Percentiles rank a stretch among this genome's conserved stretches.
Evolutionary conservation across 495 filamentous ascomycete species (phyloP).

Genomic region (Penicillium nucicola): DNA sequence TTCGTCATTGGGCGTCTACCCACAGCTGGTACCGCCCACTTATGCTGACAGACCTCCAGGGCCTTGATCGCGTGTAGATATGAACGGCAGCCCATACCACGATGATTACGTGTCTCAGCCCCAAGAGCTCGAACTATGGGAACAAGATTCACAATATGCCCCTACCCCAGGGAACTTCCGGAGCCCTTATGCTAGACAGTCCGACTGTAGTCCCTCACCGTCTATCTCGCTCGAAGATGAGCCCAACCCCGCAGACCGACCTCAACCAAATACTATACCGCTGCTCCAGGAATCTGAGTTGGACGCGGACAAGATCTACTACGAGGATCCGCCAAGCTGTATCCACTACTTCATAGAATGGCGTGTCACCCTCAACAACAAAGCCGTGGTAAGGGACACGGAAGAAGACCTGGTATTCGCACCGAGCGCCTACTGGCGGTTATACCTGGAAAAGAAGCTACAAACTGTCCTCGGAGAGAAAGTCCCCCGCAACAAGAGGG

Average conservation of each 20-base stretch:
- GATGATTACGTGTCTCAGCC: background rate
- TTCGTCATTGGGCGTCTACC: background rate
- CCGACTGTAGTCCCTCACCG: slow-evolving; percentile 8
- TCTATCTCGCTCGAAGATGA: slow-evolving; percentile 5
- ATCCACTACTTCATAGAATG: slow-evolving; percentile 35
- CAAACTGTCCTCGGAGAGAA: too few relatives aligned
- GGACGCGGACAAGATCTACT: slow-evolving; percentile 12
- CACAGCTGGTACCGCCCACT: background rate
- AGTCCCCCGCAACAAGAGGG: slow-evolving; percentile 2
- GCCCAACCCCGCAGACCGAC: background rate
- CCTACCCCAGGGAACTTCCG: background rate
- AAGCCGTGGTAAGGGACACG: slow-evolving; percentile 21
- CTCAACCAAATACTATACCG: background rate
- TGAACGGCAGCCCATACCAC: background rate
- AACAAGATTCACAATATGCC: background rate
- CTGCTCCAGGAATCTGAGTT: slow-evolving; percentile 14
- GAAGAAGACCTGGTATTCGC: slow-evolving; percentile 22
- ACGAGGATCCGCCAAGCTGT: slow-evolving; percentile 25
- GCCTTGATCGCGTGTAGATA: background rate
- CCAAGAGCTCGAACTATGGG: background rate
- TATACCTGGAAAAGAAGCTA: slow-evolving; percentile 6
- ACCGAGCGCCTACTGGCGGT: slow-evolving; percentile 19
- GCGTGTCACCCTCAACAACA: slow-evolving; percentile 30
- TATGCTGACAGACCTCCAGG: background rate
- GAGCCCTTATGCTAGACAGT: background rate